These are phyloP conservation scores for Lachnellula cervina DNA, from an alignment of 2,329 filamentous ascomycete genomes.

Conservation along the genomic window DNA sequence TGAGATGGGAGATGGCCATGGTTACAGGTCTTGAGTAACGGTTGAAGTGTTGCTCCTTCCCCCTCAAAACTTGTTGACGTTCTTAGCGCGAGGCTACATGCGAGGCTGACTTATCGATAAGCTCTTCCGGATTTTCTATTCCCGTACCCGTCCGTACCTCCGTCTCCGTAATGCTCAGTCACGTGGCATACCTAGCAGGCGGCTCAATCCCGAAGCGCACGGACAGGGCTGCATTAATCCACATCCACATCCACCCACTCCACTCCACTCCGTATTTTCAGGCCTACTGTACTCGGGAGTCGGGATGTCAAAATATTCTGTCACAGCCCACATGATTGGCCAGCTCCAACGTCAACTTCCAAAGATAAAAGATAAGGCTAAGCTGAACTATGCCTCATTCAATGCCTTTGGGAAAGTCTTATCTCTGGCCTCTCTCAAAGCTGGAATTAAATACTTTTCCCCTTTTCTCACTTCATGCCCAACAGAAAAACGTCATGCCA, in stretches of 20 bases:
- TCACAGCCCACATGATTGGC: constrained; percentile 2
- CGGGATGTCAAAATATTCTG: constrained; percentile 4
- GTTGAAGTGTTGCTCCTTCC: too few relatives aligned
- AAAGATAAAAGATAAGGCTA: constrained; percentile 19
- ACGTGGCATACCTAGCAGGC: neutral
- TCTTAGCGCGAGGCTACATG: too few relatives aligned
- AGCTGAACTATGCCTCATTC: neutral
- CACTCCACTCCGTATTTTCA: neutral
- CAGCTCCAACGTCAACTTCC: neutral
- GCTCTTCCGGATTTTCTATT: too few relatives aligned
- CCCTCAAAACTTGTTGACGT: too few relatives aligned
- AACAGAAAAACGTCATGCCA: too few relatives aligned
- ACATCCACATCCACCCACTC: neutral
- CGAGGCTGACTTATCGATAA: too few relatives aligned
- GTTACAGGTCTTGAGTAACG: too few relatives aligned
- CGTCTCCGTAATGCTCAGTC: neutral
- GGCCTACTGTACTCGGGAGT: too few relatives aligned
- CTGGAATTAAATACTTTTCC: neutral
- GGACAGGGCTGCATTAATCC: neutral
- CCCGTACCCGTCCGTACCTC: too few relatives aligned
- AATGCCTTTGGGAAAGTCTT: constrained; percentile 8
- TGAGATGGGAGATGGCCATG: too few relatives aligned
- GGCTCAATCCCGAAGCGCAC: neutral
- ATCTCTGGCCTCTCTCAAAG: constrained; percentile 16
- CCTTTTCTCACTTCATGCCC: too few relatives aligned